Evolutionary conservation across 1,284 basidiomycete genomes (phyloP).

Genomic region (Cerrena zonata): DNA sequence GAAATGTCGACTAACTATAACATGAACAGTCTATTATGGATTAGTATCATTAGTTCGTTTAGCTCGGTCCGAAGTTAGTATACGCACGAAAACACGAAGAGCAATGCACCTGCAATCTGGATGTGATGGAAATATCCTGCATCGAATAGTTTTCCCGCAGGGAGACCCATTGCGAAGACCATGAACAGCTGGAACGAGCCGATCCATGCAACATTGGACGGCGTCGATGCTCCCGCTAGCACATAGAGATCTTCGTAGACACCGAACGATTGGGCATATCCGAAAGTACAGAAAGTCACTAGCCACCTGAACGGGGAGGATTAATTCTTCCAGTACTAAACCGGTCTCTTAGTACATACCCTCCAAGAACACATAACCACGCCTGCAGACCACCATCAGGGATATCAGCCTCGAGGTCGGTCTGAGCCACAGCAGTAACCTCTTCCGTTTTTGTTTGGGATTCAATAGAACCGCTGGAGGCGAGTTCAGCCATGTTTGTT

Average conservation of each 20-base stretch:
- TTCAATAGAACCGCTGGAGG: no score
- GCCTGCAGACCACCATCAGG: constrained; percentile 8
- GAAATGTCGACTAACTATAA: constrained; percentile 14
- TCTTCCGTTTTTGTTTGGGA: background rate
- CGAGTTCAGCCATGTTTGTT: no score
- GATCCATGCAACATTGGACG: constrained; percentile 24
- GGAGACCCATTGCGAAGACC: constrained; percentile 14
- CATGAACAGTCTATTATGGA: constrained; percentile 21
- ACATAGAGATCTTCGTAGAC: constrained; percentile 16
- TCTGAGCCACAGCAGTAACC: background rate
- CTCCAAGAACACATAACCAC: constrained; percentile 6
- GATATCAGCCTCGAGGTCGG: background rate
- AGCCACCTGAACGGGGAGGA: constrained; percentile 20
- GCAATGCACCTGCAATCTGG: constrained; percentile 10
- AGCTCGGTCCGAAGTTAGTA: background rate
- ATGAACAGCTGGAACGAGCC: constrained; percentile 22
- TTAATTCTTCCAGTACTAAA: background rate
- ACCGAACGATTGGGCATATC: constrained; percentile 12
- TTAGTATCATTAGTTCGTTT: background rate
- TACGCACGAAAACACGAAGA: constrained; percentile 15
- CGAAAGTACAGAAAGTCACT: constrained; percentile 16
- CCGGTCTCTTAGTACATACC: background rate
- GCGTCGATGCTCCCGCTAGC: constrained; percentile 13
- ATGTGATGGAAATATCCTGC: constrained; percentile 5
- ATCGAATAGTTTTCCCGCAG: constrained; percentile 13